Conservation (phyloP, 2,329 filamentous ascomycete species). For the Ceratocystis alfenasii region DNA sequence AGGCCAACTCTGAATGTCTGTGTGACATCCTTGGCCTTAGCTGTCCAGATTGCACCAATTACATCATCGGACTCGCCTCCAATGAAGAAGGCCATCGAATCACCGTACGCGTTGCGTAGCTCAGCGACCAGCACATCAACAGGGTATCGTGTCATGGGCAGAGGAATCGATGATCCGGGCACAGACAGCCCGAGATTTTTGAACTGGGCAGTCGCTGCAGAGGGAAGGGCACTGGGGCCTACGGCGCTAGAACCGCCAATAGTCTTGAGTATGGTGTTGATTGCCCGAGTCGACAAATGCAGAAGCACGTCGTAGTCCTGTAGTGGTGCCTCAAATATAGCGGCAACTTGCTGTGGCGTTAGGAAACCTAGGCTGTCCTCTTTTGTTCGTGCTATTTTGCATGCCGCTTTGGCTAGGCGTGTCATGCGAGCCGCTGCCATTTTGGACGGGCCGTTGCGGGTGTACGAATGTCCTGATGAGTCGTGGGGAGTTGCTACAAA, state of each 20-base stretch:
- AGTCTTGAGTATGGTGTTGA: slow-evolving; percentile 34
- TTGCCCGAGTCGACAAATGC: slow-evolving; percentile 48
- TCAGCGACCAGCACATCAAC: slow-evolving; percentile 53
- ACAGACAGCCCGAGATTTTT: slow-evolving; percentile 47
- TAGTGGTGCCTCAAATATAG: slow-evolving; percentile 60
- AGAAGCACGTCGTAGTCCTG: slow-evolving; percentile 80
- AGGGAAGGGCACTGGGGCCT: slow-evolving; percentile 30
- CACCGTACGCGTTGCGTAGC: slow-evolving; percentile 53
- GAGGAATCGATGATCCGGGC: slow-evolving; percentile 24
- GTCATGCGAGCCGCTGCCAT: slow-evolving; percentile 78
- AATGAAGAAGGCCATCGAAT: slow-evolving; percentile 68
- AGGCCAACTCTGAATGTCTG: slow-evolving; percentile 60
- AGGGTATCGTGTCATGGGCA: slow-evolving; percentile 52
- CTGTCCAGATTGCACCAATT: slow-evolving; percentile 49
- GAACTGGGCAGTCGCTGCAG: slow-evolving; percentile 38
- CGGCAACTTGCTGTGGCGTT: slow-evolving; percentile 25
- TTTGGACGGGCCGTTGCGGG: slow-evolving; percentile 55
- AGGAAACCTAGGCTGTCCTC: slow-evolving; percentile 43
- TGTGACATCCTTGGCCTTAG: slow-evolving; percentile 33
- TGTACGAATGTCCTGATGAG: slow-evolving; percentile 67
- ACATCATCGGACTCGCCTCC: slow-evolving; percentile 45
- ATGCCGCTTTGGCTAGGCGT: slow-evolving; percentile 64
- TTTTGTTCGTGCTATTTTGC: slow-evolving; percentile 45
- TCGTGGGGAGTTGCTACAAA: slow-evolving; percentile 75
- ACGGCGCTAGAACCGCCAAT: slow-evolving; percentile 28